Percentiles rank a stretch among this genome's conserved stretches.
These are phyloP conservation scores for Beta macrorhiza DNA, from an alignment of 179 eudicot genomes.

Conservation along the genomic window DNA sequence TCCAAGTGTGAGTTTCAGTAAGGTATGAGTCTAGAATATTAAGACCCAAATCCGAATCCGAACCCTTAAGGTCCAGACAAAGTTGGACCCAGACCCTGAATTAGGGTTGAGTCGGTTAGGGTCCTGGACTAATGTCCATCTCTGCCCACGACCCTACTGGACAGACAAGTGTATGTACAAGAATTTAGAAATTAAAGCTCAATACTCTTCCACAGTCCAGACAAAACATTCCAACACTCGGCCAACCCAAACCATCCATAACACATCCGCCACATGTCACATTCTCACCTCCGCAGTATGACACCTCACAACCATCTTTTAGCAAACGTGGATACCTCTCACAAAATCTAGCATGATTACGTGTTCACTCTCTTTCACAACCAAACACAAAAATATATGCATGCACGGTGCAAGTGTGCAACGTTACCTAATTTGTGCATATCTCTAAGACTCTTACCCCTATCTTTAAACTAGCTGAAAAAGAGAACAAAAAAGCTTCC, in stretches of 20 bases:
- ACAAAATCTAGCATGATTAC: slow-evolving; percentile 1
- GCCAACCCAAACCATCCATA: slow-evolving; percentile 17
- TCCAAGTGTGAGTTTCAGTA: no score
- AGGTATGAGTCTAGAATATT: no score
- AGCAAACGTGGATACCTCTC: slow-evolving; percentile 26
- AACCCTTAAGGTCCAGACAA: no score
- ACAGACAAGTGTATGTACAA: no score
- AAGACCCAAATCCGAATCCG: no score
- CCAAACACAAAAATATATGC: neutral
- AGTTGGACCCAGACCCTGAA: no score
- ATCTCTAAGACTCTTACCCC: slow-evolving; percentile 6
- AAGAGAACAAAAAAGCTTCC: neutral
- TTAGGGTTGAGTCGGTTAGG: no score
- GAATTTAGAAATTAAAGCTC: no score
- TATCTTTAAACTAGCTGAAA: neutral
- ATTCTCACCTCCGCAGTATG: neutral
- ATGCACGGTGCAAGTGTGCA: neutral
- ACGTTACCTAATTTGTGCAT: neutral
- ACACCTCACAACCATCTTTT: neutral
- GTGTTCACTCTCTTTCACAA: slow-evolving; percentile 6
- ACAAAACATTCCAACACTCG: neutral
- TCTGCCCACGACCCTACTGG: no score
- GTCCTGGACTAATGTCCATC: no score
- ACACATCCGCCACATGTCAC: neutral
- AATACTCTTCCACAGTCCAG: no score